Base-by-base conservation (phyloP, 805 yeast species). In the Kuraishia capsulata region DNA sequence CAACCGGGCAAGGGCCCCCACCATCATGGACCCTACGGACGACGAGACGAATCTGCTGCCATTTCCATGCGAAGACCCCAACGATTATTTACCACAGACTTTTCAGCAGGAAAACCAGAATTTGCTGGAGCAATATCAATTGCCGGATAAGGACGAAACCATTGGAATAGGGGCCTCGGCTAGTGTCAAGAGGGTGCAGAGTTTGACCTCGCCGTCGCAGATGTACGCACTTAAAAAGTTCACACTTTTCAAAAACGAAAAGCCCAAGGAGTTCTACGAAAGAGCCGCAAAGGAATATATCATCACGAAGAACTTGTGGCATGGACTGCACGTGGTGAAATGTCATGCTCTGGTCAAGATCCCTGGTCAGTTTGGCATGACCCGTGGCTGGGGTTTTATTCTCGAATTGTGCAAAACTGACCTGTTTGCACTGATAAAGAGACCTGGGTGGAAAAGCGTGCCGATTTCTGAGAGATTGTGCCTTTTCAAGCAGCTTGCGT, bases 301-400 rank as follows among this genome's bases (percentile, higher is more conserved):
- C 39, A 76, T 84, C 48, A 80, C 82, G 31, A 76, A 71, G 46
- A 65, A 65, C 28, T 53, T 77, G 13, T 65, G 72, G 40, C 58
- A 65, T 9, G 76, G 76, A 44, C 65, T 78, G 33, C 90, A 84
- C 53, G 71, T 84, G 21, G 78, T 78, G 13, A 70, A 71, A 35
- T 78, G 85, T 19, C 61, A 62, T 39, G 70, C 73, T 2, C 52
- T 82, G 29, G 61, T 81, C 25, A 69, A 75, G 44, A 69, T 81
- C 8, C 83, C 81, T 37, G 73, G 81, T 8, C 76, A 79, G 24
- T 49, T 49, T 6, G 50, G 53, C 31, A 57, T 80, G 37, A 61
- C 74, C 0, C 61, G 92, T 47, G 90, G 92, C 8, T 84, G 94
- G 94, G 95, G 92, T 6, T 75, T 83, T 48, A 68, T 81, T 10